Conservation (phyloP, 1,284 basidiomycete species). For the Irpex rosettiformis region DNA sequence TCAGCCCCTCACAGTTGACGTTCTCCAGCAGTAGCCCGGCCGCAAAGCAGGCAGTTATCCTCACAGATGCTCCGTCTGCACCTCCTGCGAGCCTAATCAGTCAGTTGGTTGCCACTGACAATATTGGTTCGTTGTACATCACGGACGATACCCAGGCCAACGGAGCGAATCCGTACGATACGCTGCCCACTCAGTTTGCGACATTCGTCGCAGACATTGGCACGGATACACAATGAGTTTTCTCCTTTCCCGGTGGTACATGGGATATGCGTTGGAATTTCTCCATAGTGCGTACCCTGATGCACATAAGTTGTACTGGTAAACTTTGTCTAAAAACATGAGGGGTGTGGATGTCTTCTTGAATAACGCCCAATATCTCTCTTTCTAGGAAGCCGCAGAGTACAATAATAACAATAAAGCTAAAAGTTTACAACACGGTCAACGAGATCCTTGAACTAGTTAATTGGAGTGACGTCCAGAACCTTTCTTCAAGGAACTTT, state of each 20-base stretch:
- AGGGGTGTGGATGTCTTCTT: no score
- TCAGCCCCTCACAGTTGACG: slow-evolving; percentile 18
- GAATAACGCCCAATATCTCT: no score
- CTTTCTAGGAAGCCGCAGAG: no score
- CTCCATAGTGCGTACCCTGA: no score
- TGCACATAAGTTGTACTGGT: no score
- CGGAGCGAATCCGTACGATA: slow-evolving; percentile 21
- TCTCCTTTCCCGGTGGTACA: no score
- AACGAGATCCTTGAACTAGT: neutral
- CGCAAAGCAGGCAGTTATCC: slow-evolving; percentile 24
- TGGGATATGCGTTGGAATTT: no score
- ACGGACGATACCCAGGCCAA: slow-evolving; percentile 28
- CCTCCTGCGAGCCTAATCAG: slow-evolving; percentile 34
- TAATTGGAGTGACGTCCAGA: neutral
- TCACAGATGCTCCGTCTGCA: slow-evolving; percentile 25
- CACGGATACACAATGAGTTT: slow-evolving; percentile 7
- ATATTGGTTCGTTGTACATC: slow-evolving; percentile 36
- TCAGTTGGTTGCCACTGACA: slow-evolving; percentile 29
- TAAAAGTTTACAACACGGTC: neutral
- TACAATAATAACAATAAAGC: no score
- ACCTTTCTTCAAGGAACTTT: neutral
- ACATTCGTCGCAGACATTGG: slow-evolving; percentile 17
- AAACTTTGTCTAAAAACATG: no score
- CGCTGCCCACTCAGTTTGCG: slow-evolving; percentile 18
- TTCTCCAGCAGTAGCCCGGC: slow-evolving; percentile 20